A percentile compares a stretch with the other conserved stretches of the same genome.
phyloP scores from a whole-genome alignment of 768 basidiomycete species.

The Lyophyllum decastes region DNA sequence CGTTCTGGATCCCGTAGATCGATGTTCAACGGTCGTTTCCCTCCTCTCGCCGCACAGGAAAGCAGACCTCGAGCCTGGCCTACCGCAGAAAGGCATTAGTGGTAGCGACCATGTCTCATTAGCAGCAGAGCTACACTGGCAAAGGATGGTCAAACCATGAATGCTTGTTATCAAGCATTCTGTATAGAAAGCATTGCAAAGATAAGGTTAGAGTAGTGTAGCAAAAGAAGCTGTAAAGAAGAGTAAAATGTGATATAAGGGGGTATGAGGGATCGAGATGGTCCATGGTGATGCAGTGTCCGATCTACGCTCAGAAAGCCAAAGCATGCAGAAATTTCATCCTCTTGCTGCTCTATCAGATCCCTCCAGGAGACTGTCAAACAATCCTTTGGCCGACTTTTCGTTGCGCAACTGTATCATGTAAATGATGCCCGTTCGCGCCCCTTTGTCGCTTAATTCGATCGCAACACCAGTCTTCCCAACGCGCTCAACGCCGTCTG shows the following conservation, averaged over 20 bases:
- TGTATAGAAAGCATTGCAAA: constrained; percentile 13
- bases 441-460: constrained; percentile 90
- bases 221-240: constrained; percentile 14
- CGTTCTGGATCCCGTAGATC: constrained; percentile 50
- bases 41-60: constrained; percentile 64
- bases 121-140: constrained; percentile 58
- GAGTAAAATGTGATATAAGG: constrained; percentile 12
- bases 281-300: constrained; percentile 8
- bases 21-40: constrained; percentile 40
- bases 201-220: constrained; percentile 7
- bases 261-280: constrained; percentile 5
- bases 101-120: constrained; percentile 89
- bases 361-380: constrained; percentile 83
- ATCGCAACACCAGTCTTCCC: constrained; percentile 98
- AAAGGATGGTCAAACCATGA: constrained; percentile 12
- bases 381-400: constrained; percentile 79
- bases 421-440: constrained; percentile 90
- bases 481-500: constrained; percentile 97
- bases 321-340: constrained; percentile 9
- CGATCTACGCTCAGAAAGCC: constrained; percentile 8
- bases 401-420: constrained; percentile 97
- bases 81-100: constrained; percentile 79
- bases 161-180: constrained; percentile 17
- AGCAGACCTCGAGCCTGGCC: constrained; percentile 63
- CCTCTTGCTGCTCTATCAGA: constrained; percentile 59